Base-by-base conservation (phyloP, 306 rosid species). In the Inga leiocalycina region DNA sequence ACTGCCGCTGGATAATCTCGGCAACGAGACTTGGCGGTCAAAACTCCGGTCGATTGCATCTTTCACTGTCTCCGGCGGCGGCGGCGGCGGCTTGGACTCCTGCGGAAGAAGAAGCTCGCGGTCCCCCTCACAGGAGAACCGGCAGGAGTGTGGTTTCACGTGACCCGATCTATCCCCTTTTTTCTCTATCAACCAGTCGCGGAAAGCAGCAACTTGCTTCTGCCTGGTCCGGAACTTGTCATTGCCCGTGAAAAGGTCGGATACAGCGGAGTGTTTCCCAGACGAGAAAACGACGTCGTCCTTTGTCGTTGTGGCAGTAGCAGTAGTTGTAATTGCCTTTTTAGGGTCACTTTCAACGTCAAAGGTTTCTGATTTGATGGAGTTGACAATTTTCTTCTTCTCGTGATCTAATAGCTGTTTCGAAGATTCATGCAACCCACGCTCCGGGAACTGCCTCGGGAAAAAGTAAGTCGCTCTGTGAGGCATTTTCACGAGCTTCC, bases 391-490 rank as follows among this genome's bases (percentile, higher is more conserved):
- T 65, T 87, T 91, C 71, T 84, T 83, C 83, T 84, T 82, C 83
- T 89, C 91, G 86, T 89, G 97, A 90, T 89, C 90, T 34, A 78
- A 61, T 49, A 78, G 77, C 85, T 82, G 91, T 76, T 90, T 92
- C 15, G 97, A 83, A 11, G 95, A 88, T 41, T 87, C 92, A 54
- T 89, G 92, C 37, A 90, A 88, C 79, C 91, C 82, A 32, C 89
- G 88, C 79, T 91, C 98, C 16, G 95, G 94, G 57, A 94, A 92
- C 11, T 94, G 97, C 84, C 99, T 90, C 20, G 99, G 99, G 83
- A 96, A 96, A 91, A 96, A 79, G 97, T 96, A 96, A 65, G 99
- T 96, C 74, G 97, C 81, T 86, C 93, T 91, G 83, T 96, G 99
- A 79, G 99, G 99, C 99, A 96, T 96, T 84, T 75, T 79, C 93